Percentiles rank a stretch among this genome's conserved stretches.
Evolutionary conservation across 768 basidiomycete species (phyloP).

Genomic region (Kwoniella heveanensis): DNA sequence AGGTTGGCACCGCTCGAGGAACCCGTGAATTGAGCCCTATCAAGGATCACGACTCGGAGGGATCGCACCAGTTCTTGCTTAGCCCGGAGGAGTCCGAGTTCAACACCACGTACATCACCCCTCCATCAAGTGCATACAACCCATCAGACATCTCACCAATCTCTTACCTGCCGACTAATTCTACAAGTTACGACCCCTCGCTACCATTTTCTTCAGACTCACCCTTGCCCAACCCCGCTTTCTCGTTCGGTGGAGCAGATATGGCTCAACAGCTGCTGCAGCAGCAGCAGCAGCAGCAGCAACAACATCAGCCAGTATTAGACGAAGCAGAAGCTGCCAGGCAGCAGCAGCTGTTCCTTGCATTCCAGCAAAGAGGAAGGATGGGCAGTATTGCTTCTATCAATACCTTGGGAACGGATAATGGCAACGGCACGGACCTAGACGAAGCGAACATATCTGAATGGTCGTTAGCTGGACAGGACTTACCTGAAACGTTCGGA

Average conservation of each 20-base stretch:
- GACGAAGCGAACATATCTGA: slow-evolving; percentile 10
- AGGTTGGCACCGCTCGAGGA: slow-evolving; percentile 9
- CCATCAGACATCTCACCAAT: slow-evolving; percentile 9
- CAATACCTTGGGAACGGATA: slow-evolving; percentile 41
- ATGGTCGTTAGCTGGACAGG: slow-evolving; percentile 2
- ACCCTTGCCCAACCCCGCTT: slow-evolving; percentile 48
- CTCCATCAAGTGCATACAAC: slow-evolving; percentile 26
- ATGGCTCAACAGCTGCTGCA: not conserved
- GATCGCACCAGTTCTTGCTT: slow-evolving; percentile 12
- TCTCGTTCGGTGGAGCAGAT: slow-evolving; percentile 43
- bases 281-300: too few species aligned
- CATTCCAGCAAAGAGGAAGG: slow-evolving; percentile 36
- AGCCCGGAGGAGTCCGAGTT: slow-evolving; percentile 24
- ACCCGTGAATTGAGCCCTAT: slow-evolving; percentile 47
- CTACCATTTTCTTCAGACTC: slow-evolving; percentile 28
- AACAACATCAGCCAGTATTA: slow-evolving; percentile 7
- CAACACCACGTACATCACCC: slow-evolving; percentile 35
- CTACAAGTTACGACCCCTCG: slow-evolving; percentile 8
- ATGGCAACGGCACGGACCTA: slow-evolving; percentile 28
- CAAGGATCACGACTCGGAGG: slow-evolving; percentile 40
- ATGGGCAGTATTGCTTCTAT: slow-evolving; percentile 48
- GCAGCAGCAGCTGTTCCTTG: slow-evolving; percentile 28
- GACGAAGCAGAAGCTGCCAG: slow-evolving; percentile 22
- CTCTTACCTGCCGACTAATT: slow-evolving; percentile 14
- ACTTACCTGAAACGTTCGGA: not conserved